These are phyloP conservation scores for Trichoderma sp. DNA, from an alignment of 2,329 filamentous ascomycete species.

Conservation along the genomic window DNA sequence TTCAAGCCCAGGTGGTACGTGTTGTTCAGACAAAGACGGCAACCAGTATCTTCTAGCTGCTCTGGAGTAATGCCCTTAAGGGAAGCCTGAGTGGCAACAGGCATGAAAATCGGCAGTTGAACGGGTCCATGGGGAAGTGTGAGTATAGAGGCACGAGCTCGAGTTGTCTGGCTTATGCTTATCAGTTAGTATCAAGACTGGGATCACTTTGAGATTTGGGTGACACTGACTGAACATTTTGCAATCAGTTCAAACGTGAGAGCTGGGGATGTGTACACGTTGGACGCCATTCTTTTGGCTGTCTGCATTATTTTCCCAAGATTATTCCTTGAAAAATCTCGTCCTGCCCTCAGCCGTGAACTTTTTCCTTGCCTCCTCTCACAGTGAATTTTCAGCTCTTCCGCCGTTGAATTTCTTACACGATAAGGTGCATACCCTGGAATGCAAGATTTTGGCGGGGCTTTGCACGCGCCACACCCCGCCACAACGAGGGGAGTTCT, in stretches of 20 bases:
- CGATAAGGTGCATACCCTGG: constrained; percentile 8
- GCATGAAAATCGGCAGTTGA: constrained; percentile 94
- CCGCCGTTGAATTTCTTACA: background rate
- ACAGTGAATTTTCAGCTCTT: background rate
- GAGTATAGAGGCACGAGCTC: constrained; percentile 84
- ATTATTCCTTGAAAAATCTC: background rate
- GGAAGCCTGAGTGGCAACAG: constrained; percentile 93
- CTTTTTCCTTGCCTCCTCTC: background rate
- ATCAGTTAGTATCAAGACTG: constrained; percentile 22
- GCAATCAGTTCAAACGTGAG: constrained; percentile 76
- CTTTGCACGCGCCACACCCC: constrained; percentile 6
- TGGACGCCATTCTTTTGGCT: constrained; percentile 46
- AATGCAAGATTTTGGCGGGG: constrained; percentile 17
- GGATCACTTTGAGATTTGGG: background rate
- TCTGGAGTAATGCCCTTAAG: constrained; percentile 91
- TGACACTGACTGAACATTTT: constrained; percentile 28
- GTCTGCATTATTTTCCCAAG: constrained; percentile 29
- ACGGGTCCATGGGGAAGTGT: constrained; percentile 90
- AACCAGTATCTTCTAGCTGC: constrained; percentile 85
- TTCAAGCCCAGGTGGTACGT: constrained; percentile 96
- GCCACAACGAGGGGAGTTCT: constrained; percentile 13
- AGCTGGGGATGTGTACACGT: constrained; percentile 59
- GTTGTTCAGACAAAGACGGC: constrained; percentile 91
- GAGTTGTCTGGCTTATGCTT: constrained; percentile 67
- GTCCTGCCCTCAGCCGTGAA: background rate